Conservation (phyloP, 495 filamentous ascomycete species). For the Chaetomium tenue region DNA sequence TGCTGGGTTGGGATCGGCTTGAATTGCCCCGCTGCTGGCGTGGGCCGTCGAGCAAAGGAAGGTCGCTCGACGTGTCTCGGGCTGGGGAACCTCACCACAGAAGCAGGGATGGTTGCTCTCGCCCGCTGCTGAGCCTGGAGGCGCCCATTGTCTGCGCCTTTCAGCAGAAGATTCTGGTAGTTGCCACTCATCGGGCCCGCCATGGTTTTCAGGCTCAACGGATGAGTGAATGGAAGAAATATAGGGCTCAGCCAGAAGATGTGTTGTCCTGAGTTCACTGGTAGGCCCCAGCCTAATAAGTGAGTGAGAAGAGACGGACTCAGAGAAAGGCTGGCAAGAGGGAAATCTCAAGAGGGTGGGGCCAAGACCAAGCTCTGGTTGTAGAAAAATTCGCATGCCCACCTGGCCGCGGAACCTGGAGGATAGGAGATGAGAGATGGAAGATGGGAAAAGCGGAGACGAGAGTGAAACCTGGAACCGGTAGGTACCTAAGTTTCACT, state of each 20-base stretch:
- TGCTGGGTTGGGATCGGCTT: slow-evolving; percentile 2
- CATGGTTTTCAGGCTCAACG: background rate
- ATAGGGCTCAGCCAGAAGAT: background rate
- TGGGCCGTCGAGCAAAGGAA: background rate
- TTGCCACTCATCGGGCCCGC: background rate
- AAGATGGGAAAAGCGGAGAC: background rate
- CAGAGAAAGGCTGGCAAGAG: background rate
- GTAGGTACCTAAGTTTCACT: too few relatives aligned
- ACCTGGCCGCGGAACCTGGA: background rate
- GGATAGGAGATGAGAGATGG: background rate
- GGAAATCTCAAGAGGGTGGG: background rate
- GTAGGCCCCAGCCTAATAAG: background rate
- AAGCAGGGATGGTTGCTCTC: background rate
- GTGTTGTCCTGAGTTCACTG: background rate
- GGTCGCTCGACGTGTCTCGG: background rate
- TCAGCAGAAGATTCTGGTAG: slow-evolving; percentile 12
- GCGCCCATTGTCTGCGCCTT: slow-evolving; percentile 6
- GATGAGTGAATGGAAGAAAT: background rate
- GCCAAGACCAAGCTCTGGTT: background rate
- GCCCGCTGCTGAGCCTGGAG: background rate
- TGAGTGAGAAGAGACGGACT: background rate
- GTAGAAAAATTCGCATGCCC: background rate
- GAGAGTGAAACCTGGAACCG: too few relatives aligned
- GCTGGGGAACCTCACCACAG: background rate
- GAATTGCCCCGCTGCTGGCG: background rate